Evolutionary conservation across 1,284 basidiomycete species (phyloP).

Genomic region (Veloporphyrellus conicus): DNA sequence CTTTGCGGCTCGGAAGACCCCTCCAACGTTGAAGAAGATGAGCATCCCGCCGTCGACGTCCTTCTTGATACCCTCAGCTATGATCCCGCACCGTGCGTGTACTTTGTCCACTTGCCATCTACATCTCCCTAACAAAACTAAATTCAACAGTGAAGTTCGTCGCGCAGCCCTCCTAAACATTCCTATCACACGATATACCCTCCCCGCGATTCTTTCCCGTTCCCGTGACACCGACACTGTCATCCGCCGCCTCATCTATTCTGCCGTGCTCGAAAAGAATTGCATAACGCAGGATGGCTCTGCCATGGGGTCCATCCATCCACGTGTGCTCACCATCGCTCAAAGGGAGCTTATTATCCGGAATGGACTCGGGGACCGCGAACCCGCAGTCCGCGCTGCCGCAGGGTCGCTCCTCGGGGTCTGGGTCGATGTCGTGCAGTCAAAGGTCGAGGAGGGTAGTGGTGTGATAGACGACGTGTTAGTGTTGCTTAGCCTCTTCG

Average conservation of each 20-base stretch:
- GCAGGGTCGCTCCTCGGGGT: constrained; percentile 72
- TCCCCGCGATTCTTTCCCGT: constrained; percentile 72
- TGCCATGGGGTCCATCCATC: constrained; percentile 57
- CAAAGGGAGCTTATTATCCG: constrained; percentile 78
- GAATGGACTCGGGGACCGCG: constrained; percentile 85
- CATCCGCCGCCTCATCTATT: constrained; percentile 80
- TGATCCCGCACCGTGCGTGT: constrained; percentile 75
- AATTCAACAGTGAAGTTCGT: constrained; percentile 75
- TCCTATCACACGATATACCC: constrained; percentile 56
- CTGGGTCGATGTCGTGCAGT: constrained; percentile 68
- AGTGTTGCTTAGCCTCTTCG: constrained; percentile 62
- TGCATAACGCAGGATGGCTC: constrained; percentile 17
- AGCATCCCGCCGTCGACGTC: constrained; percentile 62
- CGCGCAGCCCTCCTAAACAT: constrained; percentile 82
- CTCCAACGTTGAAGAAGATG: constrained; percentile 61
- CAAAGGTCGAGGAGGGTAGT: constrained; percentile 42
- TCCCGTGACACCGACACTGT: constrained; percentile 83
- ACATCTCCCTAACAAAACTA: constrained; percentile 2
- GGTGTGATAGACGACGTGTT: constrained; percentile 47
- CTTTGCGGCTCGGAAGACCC: constrained; percentile 75
- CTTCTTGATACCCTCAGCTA: constrained; percentile 71
- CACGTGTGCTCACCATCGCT: constrained; percentile 65
- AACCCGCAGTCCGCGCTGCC: constrained; percentile 76
- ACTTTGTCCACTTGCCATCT: neutral
- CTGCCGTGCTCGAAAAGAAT: constrained; percentile 49